Percentiles rank a stretch among this genome's conserved stretches.
phyloP scores from a whole-genome alignment of 2,329 filamentous ascomycete genomes.

The Pestalotiopsis sp. region DNA sequence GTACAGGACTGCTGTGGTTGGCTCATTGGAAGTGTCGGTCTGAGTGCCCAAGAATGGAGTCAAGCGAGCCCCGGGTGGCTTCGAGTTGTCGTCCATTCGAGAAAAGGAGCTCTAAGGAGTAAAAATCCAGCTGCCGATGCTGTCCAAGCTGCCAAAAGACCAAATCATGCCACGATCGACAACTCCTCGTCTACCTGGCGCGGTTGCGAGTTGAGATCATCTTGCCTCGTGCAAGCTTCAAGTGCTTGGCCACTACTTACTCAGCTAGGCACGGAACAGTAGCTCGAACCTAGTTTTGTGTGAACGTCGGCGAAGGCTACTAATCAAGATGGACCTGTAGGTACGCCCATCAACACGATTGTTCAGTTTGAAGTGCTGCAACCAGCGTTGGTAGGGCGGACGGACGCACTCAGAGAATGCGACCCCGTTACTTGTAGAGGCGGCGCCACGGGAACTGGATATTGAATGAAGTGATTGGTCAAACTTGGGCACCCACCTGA shows the following conservation, averaged over 20 bases:
- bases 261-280: background rate
- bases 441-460: slow-evolving; percentile 10
- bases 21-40: slow-evolving; percentile 16
- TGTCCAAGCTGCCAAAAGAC: background rate
- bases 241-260: background rate
- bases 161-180: background rate
- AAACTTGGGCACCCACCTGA: slow-evolving; percentile 31
- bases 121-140: background rate
- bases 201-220: background rate
- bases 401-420: slow-evolving; percentile 11
- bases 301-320: background rate
- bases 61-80: background rate
- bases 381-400: slow-evolving; percentile 20
- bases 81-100: background rate
- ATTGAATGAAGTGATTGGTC: slow-evolving; percentile 31
- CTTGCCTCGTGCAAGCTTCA: background rate
- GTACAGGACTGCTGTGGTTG: slow-evolving; percentile 11
- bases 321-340: slow-evolving; percentile 24
- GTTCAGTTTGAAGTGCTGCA: slow-evolving; percentile 22
- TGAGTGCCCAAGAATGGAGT: slow-evolving; percentile 5
- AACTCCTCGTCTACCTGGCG: background rate
- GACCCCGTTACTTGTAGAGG: background rate
- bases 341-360: slow-evolving; percentile 16
- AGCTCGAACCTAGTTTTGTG: background rate
- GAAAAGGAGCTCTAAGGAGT: background rate